A percentile compares a stretch with the other conserved stretches of the same genome.
Evolutionary conservation across 306 rosid species (phyloP).

Genomic region (Mucuna pruriens): DNA sequence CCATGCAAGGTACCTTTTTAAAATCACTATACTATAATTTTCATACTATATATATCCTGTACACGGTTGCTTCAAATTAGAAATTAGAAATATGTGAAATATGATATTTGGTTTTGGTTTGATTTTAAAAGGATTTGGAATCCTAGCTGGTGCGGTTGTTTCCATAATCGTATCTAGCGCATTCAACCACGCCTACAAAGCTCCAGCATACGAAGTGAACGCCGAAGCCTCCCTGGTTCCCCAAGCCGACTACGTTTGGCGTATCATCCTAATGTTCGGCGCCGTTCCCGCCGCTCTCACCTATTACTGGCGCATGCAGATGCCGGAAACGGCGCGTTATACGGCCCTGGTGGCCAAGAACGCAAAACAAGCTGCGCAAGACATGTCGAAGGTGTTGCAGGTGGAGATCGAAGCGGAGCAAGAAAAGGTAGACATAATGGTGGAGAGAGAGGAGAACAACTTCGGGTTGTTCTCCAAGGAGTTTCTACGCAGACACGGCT

Average conservation of each 20-base stretch:
- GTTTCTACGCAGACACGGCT: constrained; percentile 34
- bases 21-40: too few relatives aligned
- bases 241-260: constrained; percentile 43
- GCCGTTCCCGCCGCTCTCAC: constrained; percentile 7
- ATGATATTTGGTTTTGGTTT: too few relatives aligned
- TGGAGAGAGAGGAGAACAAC: background rate
- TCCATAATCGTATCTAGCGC: constrained; percentile 20
- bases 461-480: constrained; percentile 37
- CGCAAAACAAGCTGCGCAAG: constrained; percentile 38
- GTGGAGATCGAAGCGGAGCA: constrained; percentile 36
- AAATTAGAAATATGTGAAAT: too few relatives aligned
- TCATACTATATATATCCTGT: too few relatives aligned
- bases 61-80: too few relatives aligned
- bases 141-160: constrained; percentile 35
- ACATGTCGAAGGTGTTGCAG: constrained; percentile 42
- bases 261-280: constrained; percentile 46
- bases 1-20: constrained; percentile 52
- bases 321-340: constrained; percentile 49
- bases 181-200: constrained; percentile 36
- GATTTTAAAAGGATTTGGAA: constrained; percentile 8
- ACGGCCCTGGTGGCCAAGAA: constrained; percentile 45
- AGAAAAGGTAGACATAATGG: background rate
- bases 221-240: constrained; percentile 35
- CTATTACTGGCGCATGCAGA: constrained; percentile 47
- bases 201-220: constrained; percentile 27